A percentile compares a stretch with the other conserved stretches of the same genome.
phyloP scores from a whole-genome alignment of 2,329 filamentous ascomycete genomes.

The Penicillium decumbens region DNA sequence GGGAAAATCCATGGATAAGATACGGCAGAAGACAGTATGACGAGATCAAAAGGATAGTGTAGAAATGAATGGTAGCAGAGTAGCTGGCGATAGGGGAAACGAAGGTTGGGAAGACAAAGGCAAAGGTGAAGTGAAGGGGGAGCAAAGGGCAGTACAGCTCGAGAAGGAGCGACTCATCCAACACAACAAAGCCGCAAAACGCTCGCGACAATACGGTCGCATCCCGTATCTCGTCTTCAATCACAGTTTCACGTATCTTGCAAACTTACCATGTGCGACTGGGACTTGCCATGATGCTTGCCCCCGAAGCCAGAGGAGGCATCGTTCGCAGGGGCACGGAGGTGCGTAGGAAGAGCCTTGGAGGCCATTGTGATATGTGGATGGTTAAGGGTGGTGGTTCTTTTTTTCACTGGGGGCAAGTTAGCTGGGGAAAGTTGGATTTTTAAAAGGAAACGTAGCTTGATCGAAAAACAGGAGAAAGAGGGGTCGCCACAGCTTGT shows the following conservation, averaged over 20 bases:
- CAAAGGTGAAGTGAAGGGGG: not conserved
- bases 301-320: constrained; percentile 36
- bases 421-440: not conserved
- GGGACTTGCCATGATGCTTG: constrained; percentile 53
- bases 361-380: constrained; percentile 57
- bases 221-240: not conserved
- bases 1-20: not conserved
- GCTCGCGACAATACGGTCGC: not conserved
- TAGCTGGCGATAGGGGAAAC: not conserved
- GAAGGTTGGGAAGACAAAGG: not conserved
- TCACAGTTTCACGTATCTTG: not conserved
- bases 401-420: not conserved
- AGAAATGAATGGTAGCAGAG: not conserved
- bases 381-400: constrained; percentile 1
- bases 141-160: not conserved
- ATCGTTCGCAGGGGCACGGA: constrained; percentile 58
- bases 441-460: constrained; percentile 9
- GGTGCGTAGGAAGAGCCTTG: constrained; percentile 76
- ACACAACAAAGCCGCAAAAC: not conserved
- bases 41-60: not conserved
- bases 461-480: constrained; percentile 7
- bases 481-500: constrained; percentile 25
- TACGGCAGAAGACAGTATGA: not conserved
- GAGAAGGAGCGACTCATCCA: not conserved
- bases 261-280: constrained; percentile 52